A percentile compares a stretch with the other conserved stretches of the same genome.
These are phyloP conservation scores for Debaryomyces maramus DNA, from an alignment of 805 yeast species.

Conservation along the genomic window DNA sequence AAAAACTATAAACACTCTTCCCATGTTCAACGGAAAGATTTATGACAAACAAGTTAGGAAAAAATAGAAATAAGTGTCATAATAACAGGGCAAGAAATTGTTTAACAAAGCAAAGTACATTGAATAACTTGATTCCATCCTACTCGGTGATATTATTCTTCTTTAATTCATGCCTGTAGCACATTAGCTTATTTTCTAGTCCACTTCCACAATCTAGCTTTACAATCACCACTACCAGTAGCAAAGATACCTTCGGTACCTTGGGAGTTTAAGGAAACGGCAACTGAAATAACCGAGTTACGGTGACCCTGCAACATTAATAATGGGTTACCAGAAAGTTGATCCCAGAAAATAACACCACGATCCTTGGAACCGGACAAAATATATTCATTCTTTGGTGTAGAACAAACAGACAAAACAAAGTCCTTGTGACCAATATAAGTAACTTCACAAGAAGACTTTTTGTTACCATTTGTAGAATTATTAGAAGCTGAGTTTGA, in stretches of 20 bases:
- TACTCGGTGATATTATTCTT: too few relatives aligned
- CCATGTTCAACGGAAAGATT: too few relatives aligned
- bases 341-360: constrained; percentile 97
- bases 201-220: constrained; percentile 96
- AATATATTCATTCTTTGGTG: constrained; percentile 89
- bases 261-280: constrained; percentile 78
- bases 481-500: constrained; percentile 17
- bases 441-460: constrained; percentile 79
- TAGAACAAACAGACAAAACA: constrained; percentile 89
- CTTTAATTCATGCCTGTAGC: too few relatives aligned
- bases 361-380: constrained; percentile 95
- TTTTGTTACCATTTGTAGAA: constrained; percentile 26
- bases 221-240: constrained; percentile 96
- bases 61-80: not conserved
- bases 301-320: constrained; percentile 96
- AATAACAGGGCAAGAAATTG: not conserved
- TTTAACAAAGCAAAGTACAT: not conserved
- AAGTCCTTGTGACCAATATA: constrained; percentile 96
- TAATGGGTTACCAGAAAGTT: constrained; percentile 84
- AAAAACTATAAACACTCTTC: too few relatives aligned
- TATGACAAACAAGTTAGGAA: too few relatives aligned
- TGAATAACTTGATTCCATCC: too few relatives aligned
- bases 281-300: constrained; percentile 91
- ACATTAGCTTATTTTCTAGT: constrained; percentile 42
- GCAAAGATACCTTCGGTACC: constrained; percentile 86